These are phyloP conservation scores for Schizochytrium sp. DNA, from an alignment of 108 stramenopile species.

Conservation along the genomic window DNA sequence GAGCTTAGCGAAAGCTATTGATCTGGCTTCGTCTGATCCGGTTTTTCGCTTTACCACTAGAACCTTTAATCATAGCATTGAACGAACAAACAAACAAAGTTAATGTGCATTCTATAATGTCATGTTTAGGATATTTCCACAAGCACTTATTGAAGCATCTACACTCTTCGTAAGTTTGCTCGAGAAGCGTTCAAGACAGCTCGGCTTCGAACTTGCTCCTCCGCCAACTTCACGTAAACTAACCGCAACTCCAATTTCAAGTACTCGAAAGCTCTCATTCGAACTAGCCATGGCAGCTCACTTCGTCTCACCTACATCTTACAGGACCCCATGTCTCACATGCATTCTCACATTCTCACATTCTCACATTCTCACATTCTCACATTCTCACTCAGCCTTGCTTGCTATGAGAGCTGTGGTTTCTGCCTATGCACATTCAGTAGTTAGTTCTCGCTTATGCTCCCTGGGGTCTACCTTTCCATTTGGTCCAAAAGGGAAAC, in stretches of 20 bases:
- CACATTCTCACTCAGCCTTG: neutral
- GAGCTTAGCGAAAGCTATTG: neutral
- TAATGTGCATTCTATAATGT: neutral
- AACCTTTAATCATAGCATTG: neutral
- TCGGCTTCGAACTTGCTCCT: no score
- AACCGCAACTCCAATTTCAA: no score
- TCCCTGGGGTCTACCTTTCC: no score
- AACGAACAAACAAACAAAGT: constrained; percentile 17
- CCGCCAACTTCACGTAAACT: no score
- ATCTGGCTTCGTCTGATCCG: neutral
- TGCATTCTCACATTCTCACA: constrained; percentile 6
- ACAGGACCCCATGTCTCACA: neutral
- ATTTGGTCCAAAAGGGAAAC: no score
- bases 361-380: constrained; percentile 29
- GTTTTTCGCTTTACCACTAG: neutral
- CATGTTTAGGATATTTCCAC: neutral
- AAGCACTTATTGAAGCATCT: neutral
- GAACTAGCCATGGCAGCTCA: neutral
- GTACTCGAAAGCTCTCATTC: neutral
- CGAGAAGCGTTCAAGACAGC: no score
- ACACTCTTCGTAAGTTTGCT: no score
- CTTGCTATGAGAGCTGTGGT: no score
- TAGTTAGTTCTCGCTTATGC: no score
- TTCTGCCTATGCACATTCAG: no score
- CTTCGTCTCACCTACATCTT: neutral